phyloP scores from a whole-genome alignment of 345 rosid genomes.

The Clausena lansium region DNA sequence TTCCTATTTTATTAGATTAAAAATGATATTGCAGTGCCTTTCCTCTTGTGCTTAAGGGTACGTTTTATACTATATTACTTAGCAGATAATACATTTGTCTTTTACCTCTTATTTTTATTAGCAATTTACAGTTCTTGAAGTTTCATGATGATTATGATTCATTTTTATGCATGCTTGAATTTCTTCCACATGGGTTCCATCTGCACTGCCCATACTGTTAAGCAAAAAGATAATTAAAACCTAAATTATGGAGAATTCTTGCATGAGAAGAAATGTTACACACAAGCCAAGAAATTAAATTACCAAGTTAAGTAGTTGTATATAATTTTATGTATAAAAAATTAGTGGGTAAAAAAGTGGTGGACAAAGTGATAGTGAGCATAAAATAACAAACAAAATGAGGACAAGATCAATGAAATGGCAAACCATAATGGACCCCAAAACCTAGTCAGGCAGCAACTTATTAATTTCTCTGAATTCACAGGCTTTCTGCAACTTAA shows the following conservation, averaged over 20 bases:
- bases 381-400: conserved; percentile 22
- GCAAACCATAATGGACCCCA: conserved; percentile 14
- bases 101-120: conserved; percentile 13
- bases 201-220: conserved; percentile 17
- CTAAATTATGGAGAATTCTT: neutral
- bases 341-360: neutral
- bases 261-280: conserved; percentile 17
- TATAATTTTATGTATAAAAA: no score
- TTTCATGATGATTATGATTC: conserved; percentile 13
- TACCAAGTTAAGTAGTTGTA: neutral
- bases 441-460: conserved; percentile 18
- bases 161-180: conserved; percentile 22
- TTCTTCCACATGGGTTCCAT: conserved; percentile 21
- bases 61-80: neutral
- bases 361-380: conserved; percentile 20
- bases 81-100: conserved; percentile 31
- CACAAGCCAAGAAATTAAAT: conserved; percentile 1
- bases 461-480: conserved; percentile 13
- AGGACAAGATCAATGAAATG: conserved; percentile 22
- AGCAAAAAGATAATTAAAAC: conserved; percentile 13
- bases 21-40: neutral
- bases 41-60: neutral
- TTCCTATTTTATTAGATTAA: neutral
- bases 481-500: conserved; percentile 1
- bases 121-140: conserved; percentile 11